These are phyloP conservation scores for Monarda citriodora DNA, from an alignment of 305 asterid species.

Conservation along the genomic window DNA sequence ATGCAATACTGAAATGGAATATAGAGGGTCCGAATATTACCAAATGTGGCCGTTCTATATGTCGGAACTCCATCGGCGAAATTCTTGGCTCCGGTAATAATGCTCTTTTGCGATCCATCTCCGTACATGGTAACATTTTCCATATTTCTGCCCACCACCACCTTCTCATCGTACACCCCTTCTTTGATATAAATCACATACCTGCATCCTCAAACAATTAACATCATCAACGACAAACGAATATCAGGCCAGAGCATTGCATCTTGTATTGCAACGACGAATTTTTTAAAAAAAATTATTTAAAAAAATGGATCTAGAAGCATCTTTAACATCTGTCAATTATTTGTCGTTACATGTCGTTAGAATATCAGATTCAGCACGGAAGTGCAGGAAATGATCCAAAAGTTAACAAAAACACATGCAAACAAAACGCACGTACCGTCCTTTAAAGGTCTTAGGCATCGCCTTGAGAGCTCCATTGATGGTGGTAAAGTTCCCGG, in stretches of 20 bases:
- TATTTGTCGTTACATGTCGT: too few species aligned
- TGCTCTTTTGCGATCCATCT: conserved; percentile 90
- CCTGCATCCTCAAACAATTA: conserved; percentile 30
- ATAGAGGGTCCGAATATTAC: conserved; percentile 28
- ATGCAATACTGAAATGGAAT: too few species aligned
- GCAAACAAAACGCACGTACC: conserved; percentile 35
- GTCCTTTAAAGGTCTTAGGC: conserved; percentile 50
- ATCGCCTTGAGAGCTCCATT: conserved; percentile 64
- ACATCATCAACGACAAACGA: background rate
- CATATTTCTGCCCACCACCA: conserved; percentile 62
- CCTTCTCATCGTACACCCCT: conserved; percentile 77
- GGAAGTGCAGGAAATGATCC: too few species aligned
- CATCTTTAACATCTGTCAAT: too few species aligned
- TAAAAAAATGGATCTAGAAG: too few species aligned
- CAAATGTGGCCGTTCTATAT: conserved; percentile 80
- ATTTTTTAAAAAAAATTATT: too few species aligned
- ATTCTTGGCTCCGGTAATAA: conserved; percentile 74
- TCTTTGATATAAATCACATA: conserved; percentile 68
- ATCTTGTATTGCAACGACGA: too few species aligned
- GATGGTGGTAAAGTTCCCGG: conserved; percentile 62
- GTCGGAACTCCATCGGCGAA: conserved; percentile 74
- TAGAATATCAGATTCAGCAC: too few species aligned
- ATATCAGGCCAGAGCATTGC: too few species aligned
- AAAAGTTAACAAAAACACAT: background rate
- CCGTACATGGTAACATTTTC: conserved; percentile 81